A percentile compares a stretch with the other conserved stretches of the same genome.
Conservation (phyloP, 2,329 filamentous ascomycete species). For the Hymenotorrendiella dingleyae region DNA sequence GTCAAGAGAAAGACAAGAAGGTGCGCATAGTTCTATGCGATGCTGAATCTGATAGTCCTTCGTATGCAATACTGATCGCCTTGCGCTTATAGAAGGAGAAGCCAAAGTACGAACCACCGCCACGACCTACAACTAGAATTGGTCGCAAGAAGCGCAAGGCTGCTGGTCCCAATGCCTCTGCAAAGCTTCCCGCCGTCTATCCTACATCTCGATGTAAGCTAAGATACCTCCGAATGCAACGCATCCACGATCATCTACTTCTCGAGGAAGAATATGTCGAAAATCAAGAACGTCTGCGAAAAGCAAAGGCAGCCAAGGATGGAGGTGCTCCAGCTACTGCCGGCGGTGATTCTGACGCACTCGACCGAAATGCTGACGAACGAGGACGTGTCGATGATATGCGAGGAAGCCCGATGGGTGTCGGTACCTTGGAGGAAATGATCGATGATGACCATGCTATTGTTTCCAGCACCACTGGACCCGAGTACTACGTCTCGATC, state of each 20-base stretch:
- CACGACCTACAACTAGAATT: constrained; percentile 91
- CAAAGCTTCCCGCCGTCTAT: constrained; percentile 90
- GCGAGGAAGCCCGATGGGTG: constrained; percentile 97
- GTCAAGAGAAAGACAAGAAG: constrained; percentile 92
- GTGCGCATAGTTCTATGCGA: constrained; percentile 39
- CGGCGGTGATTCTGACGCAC: constrained; percentile 64
- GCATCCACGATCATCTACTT: constrained; percentile 93
- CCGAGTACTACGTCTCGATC: constrained; percentile 99
- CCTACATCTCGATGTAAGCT: constrained; percentile 97
- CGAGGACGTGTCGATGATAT: constrained; percentile 94
- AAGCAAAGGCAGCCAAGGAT: constrained; percentile 78
- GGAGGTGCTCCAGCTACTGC: constrained; percentile 51
- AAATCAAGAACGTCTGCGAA: constrained; percentile 94
- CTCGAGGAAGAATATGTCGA: constrained; percentile 98
- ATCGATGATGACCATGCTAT: constrained; percentile 99
- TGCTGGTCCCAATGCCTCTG: constrained; percentile 85
- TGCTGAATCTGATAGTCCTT: not conserved
- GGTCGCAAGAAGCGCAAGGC: constrained; percentile 98
- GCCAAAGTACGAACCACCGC: constrained; percentile 99
- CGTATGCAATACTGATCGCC: constrained; percentile 15
- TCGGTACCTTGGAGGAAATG: constrained; percentile 95
- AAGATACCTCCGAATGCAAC: constrained; percentile 93
- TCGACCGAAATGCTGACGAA: constrained; percentile 89
- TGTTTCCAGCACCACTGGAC: constrained; percentile 92
- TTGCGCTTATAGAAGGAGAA: constrained; percentile 78